Base-by-base conservation (phyloP, 768 basidiomycete genomes). In the Trametopsis cervina region DNA sequence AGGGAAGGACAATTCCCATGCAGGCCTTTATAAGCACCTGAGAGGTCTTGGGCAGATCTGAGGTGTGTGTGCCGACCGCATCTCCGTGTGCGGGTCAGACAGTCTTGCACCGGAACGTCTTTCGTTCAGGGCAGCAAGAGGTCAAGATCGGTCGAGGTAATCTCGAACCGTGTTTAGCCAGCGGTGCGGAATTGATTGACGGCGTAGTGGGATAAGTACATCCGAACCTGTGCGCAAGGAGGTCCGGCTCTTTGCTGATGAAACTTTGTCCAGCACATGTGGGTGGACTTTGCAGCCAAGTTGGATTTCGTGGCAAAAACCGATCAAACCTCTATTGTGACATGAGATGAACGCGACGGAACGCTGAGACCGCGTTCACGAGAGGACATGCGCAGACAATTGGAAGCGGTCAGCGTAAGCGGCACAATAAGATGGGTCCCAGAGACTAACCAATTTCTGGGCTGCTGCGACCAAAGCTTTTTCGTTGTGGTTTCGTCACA, bases 291-390 rank as follows among this genome's bases (percentile, higher is more conserved):
- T 44, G 50, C 42, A 27, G 25, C 20, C 40, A 39, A 24, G 39
- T 41, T 5, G 50, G 24, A 46, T 38, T 37, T 26, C 38, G 20
- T 21, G 5, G 27, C 42, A 18, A 33, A 15, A 35, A 15, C 15
- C 39, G 50, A 51, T 51, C 39, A 43, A 29, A n/a, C 23, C 35
- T 25, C 39, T 51, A 51, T 51, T 51, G 50, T 51, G 7, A 33
- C 29, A 15, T n/a, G 15, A 7, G 29, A 33, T 15, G 29, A 33
- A 15, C 15, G 23, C 18, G n/a, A 39, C 44, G 24, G 38, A 21
- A 44, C 50, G 50, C 39, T 44, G 27, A 39, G 39, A 35, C 33
- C 36, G 22, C 5, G 25, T 33, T 40, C 35, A 18, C 36, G 29
- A 36, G 33, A 38, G 10, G 13, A 38, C 35, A n/a, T 39, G 35